Percentiles rank a stretch among this genome's conserved stretches.
Evolutionary conservation across 163 green algal species (phyloP).

Genomic region (Chlorella variabilis): DNA sequence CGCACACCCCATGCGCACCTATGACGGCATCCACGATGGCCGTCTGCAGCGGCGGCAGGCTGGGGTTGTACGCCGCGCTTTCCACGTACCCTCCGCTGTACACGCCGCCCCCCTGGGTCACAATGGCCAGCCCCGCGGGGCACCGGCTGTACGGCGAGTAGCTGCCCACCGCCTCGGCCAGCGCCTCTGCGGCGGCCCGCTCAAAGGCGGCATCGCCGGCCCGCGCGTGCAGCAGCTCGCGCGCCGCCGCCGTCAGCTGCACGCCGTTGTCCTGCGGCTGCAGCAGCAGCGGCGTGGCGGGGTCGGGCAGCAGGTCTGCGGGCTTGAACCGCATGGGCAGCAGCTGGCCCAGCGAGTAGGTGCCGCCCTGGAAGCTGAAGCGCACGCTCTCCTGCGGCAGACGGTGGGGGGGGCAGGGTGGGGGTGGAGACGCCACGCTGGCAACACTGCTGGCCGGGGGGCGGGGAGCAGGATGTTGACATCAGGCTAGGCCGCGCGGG

Average conservation of each 20-base stretch:
- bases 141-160: conserved; percentile 93
- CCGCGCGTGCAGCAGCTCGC: conserved; percentile 12
- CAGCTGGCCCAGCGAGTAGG: conserved; percentile 73
- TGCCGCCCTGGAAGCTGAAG: conserved; percentile 60
- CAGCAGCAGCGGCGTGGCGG: conserved; percentile 78
- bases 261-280: conserved; percentile 76
- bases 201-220: neutral
- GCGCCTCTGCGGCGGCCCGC: conserved; percentile 1
- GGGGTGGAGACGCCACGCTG: neutral
- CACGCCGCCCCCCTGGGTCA: conserved; percentile 65
- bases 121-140: conserved; percentile 80
- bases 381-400: conserved; percentile 61
- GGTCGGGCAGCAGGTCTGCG: conserved; percentile 75
- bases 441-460: too few species aligned
- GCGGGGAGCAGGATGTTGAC: too few species aligned
- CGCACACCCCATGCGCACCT: too few species aligned
- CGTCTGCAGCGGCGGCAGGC: conserved; percentile 86
- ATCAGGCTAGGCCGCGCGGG: too few species aligned
- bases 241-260: conserved; percentile 41
- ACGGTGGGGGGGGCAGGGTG: neutral
- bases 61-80: conserved; percentile 95
- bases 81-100: conserved; percentile 87
- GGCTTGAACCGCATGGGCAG: conserved; percentile 89
- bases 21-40: conserved; percentile 76
- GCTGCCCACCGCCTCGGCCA: conserved; percentile 60